These are phyloP conservation scores for Mucuna pruriens DNA, from an alignment of 306 rosid species.

Conservation along the genomic window DNA sequence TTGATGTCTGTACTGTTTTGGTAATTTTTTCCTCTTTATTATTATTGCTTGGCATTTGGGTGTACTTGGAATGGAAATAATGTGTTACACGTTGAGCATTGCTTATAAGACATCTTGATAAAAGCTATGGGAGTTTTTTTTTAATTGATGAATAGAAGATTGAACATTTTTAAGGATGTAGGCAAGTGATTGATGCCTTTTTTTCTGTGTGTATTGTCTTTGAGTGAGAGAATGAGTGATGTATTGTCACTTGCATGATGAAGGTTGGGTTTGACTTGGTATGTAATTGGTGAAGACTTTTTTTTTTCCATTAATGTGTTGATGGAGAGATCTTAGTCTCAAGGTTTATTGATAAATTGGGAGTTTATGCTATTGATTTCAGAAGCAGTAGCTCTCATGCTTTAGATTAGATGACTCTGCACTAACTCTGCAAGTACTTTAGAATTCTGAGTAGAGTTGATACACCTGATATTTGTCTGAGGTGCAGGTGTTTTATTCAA, in stretches of 20 bases:
- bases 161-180: neutral
- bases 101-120: neutral
- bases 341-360: neutral
- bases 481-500: neutral
- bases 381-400: neutral
- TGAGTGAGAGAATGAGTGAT: constrained; percentile 19
- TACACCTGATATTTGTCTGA: neutral
- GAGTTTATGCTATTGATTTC: neutral
- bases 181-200: neutral
- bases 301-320: neutral
- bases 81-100: neutral
- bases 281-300: neutral
- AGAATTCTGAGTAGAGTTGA: neutral
- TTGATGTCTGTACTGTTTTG: neutral
- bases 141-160: too few species aligned
- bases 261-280: neutral
- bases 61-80: neutral
- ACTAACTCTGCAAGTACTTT: neutral
- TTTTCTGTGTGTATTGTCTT: constrained; percentile 27
- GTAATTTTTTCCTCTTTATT: neutral
- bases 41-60: neutral
- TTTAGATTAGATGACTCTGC: neutral
- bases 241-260: neutral
- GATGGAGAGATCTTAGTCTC: neutral
- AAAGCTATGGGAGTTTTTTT: too few species aligned